Base-by-base conservation (phyloP, 495 filamentous ascomycete species). In the Aspergillus leporis region DNA sequence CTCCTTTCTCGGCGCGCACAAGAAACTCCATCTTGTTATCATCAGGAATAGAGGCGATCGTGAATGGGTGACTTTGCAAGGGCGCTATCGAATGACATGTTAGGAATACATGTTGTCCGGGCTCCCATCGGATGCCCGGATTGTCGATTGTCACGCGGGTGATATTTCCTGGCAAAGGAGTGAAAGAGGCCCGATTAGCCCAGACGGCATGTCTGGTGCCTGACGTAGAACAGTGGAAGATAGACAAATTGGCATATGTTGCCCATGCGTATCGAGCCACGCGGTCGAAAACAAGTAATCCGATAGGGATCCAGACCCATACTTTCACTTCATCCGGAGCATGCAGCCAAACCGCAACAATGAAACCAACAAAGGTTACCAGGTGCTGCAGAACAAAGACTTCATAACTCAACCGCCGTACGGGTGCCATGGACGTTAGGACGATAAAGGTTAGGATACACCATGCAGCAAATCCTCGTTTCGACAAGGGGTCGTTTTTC, bases 361-460 rank as follows among this genome's bases (percentile, higher is more conserved):
- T 73, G 40, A 96, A 87, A 4, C 87, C 76, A 38, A 82, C 72
- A 58, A 87, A 87, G 23, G 85, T 82, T 31, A 87, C 66, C 21
- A 96, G 71, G 64, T 96, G 92, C 64, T 94, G 91, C 4, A 90
- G 55, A 16, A 96, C 87, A 61, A 94, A 96, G 32, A 95, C 65
- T 69, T 95, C 92, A 62, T 95, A 94, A 32, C 80, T 78, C 69
- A 85, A 75, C 1, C 83, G 74, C 14, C 91, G 82, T 31, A 95
- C 74, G 0, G 90, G 90, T 2, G 84, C 82, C 16, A 88, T 78
- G 8, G 87, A 87, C 25, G 84, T 82, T 13, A 95, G 61, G 21
- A 86, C 75, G 31, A 90, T 87, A 82, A 88, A 95, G 0, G 87
- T 74, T 41, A 95, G 67, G 14, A 95, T 73, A 21, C 73, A 81